Evolutionary conservation across 2,329 filamentous ascomycete genomes (phyloP).

Genomic region (Trichoderma sp.): DNA sequence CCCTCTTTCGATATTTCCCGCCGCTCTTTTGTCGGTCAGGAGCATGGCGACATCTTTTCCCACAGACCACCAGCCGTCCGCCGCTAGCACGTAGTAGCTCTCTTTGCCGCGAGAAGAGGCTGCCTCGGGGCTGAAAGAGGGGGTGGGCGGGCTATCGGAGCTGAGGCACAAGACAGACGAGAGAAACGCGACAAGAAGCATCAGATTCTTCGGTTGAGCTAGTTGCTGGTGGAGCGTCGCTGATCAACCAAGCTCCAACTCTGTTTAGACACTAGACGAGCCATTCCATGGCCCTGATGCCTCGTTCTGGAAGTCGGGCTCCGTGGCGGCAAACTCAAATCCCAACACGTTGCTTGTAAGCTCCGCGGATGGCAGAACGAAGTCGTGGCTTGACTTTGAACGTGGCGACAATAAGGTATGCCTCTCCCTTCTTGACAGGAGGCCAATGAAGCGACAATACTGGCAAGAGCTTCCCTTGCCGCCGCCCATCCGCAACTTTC

Average conservation of each 20-base stretch:
- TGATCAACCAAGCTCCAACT: conserved; percentile 11
- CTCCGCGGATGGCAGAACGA: background rate
- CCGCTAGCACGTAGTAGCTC: conserved; percentile 15
- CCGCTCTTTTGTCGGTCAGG: background rate
- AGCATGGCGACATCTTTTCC: conserved; percentile 9
- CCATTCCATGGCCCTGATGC: background rate
- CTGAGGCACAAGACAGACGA: conserved; percentile 23
- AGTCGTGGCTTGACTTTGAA: conserved; percentile 8
- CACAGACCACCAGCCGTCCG: background rate
- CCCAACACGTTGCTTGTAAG: background rate
- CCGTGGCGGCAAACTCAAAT: conserved; percentile 22
- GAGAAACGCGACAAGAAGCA: background rate
- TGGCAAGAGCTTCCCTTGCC: background rate
- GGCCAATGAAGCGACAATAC: background rate
- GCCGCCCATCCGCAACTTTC: background rate
- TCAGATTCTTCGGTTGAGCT: conserved; percentile 9
- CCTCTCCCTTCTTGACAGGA: background rate
- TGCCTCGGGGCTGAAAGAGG: conserved; percentile 26
- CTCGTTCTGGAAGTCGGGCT: conserved; percentile 2
- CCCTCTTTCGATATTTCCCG: background rate
- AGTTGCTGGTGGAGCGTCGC: conserved; percentile 11
- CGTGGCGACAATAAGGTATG: conserved; percentile 8
- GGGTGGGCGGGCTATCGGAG: conserved; percentile 19
- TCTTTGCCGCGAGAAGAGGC: background rate
- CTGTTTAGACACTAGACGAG: conserved; percentile 1